phyloP scores from a whole-genome alignment of 257 asterid species.

The Ehretia macrophylla region DNA sequence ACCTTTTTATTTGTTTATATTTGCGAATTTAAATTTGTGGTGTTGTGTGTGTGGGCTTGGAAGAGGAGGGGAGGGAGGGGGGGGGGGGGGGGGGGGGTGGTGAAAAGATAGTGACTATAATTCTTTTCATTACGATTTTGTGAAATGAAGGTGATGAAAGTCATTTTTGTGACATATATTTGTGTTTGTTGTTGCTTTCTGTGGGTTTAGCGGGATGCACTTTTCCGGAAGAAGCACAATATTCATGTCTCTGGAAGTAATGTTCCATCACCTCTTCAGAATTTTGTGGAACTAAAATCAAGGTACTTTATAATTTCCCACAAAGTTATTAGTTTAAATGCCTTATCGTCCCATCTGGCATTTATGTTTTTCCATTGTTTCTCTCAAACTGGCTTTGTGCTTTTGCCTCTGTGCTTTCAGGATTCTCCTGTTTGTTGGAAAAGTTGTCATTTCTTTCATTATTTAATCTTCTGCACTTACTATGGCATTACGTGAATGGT shows the following conservation, averaged over 20 bases:
- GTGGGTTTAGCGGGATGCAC: conserved; percentile 57
- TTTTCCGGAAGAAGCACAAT: conserved; percentile 68
- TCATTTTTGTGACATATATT: neutral
- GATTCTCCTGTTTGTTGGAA: no score
- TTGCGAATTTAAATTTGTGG: no score
- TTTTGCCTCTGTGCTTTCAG: no score
- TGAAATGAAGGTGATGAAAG: neutral
- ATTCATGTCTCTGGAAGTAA: conserved; percentile 92
- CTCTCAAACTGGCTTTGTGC: neutral
- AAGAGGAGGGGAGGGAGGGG: no score
- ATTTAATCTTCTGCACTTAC: no score
- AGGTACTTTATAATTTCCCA: conserved; percentile 36
- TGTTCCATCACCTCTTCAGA: conserved; percentile 74
- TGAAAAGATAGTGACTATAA: neutral
- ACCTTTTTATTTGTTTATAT: no score
- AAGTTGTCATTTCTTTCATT: no score
- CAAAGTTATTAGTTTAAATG: neutral
- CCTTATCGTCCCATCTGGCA: neutral
- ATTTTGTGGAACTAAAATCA: conserved; percentile 55
- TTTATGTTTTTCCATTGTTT: neutral
- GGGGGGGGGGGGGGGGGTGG: neutral
- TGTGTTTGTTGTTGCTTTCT: conserved; percentile 11
- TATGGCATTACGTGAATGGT: no score
- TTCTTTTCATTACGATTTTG: neutral
- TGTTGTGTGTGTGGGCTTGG: no score